A percentile compares a stretch with the other conserved stretches of the same genome.
Conservation (phyloP, 139 green algal genomes). For the Tetradesmus lagerheimii region DNA sequence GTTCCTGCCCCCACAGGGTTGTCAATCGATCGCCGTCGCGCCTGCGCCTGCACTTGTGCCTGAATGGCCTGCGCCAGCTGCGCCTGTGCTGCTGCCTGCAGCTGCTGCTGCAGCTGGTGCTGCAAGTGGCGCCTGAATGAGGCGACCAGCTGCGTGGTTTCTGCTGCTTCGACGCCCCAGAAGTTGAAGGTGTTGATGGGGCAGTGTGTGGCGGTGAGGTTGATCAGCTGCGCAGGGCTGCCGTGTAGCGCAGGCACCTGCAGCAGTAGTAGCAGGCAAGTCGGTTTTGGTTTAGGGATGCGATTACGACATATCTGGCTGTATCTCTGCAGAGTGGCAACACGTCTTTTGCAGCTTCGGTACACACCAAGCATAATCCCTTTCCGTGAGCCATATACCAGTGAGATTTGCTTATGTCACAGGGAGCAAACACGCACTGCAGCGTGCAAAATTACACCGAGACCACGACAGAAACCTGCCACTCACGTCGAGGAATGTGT, state of each 20-base stretch:
- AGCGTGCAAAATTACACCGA: background rate
- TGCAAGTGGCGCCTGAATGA: constrained; percentile 33
- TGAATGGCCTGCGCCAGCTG: constrained; percentile 14
- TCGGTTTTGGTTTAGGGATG: too few relatives aligned
- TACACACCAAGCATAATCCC: too few relatives aligned
- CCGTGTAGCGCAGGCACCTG: constrained; percentile 2
- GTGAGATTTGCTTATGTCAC: too few relatives aligned
- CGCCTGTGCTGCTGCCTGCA: background rate
- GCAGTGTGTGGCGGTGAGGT: constrained; percentile 31
- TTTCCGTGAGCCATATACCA: too few relatives aligned
- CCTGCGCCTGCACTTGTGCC: background rate
- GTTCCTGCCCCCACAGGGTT: background rate
- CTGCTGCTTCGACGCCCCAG: constrained; percentile 23
- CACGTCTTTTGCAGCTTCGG: too few relatives aligned
- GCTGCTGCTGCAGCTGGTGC: constrained; percentile 21
- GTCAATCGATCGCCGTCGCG: background rate
- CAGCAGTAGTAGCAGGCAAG: background rate
- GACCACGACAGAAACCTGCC: background rate
- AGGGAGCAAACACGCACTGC: background rate
- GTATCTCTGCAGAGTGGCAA: too few relatives aligned
- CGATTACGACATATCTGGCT: too few relatives aligned
- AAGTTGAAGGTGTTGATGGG: constrained; percentile 39
- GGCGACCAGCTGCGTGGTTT: background rate
- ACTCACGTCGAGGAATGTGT: constrained; percentile 27
- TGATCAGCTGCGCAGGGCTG: background rate